These are phyloP conservation scores for Thoreauomyces humboldtii DNA, from an alignment of 192 early-diverging fungal genomes.

Conservation along the genomic window DNA sequence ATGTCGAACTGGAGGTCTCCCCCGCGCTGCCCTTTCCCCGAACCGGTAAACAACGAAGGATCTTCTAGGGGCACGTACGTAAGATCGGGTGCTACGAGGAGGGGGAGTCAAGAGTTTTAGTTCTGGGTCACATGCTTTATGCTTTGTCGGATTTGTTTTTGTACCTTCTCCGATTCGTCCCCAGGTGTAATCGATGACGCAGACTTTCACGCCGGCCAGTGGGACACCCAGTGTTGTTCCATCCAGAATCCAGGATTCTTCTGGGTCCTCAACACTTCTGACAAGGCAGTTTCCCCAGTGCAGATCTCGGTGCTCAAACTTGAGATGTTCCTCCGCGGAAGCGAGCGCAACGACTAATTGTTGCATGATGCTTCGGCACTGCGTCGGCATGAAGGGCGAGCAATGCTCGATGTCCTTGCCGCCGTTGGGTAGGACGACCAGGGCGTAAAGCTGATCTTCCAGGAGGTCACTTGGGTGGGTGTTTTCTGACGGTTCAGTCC, in stretches of 20 bases:
- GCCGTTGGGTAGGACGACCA: constrained; percentile 70
- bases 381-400: constrained; percentile 40
- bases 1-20: constrained; percentile 43
- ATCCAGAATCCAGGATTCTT: neutral
- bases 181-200: constrained; percentile 48
- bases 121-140: too few relatives aligned
- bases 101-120: too few relatives aligned
- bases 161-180: constrained; percentile 28
- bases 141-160: too few relatives aligned
- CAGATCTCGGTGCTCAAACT: constrained; percentile 54
- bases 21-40: constrained; percentile 36
- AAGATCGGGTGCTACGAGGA: too few relatives aligned
- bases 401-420: constrained; percentile 71
- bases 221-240: constrained; percentile 2
- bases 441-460: constrained; percentile 63
- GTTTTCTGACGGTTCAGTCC: constrained; percentile 68
- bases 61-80: constrained; percentile 36
- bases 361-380: constrained; percentile 58
- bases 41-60: constrained; percentile 38
- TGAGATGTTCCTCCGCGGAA: constrained; percentile 32
- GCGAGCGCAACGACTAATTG: constrained; percentile 61
- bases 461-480: constrained; percentile 54
- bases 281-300: constrained; percentile 56
- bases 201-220: constrained; percentile 30
- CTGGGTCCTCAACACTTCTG: neutral